Evolutionary conservation across 2,329 filamentous ascomycete genomes (phyloP).

Genomic region (Scopulariopsis brevicaulis): DNA sequence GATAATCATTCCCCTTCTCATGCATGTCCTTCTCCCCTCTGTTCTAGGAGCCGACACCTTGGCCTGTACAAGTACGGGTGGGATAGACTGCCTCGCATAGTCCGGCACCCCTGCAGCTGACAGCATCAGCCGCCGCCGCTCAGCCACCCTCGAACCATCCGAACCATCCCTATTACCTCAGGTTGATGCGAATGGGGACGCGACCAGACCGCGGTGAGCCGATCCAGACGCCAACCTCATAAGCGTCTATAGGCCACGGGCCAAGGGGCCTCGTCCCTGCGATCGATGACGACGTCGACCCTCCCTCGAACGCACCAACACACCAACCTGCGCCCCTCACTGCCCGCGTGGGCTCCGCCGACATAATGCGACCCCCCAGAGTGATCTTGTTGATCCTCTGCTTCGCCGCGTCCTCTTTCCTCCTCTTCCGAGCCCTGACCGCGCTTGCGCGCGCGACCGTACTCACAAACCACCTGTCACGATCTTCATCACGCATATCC

Average conservation of each 20-base stretch:
- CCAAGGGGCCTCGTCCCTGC: background rate
- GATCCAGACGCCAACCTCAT: background rate
- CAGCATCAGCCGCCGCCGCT: background rate
- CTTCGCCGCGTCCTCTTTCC: constrained; percentile 39
- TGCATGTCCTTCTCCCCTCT: background rate
- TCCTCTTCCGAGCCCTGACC: constrained; percentile 39
- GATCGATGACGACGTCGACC: background rate
- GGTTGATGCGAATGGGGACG: background rate
- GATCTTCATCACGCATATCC: constrained; percentile 10
- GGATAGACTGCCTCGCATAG: background rate
- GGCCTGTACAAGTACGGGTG: too few relatives aligned
- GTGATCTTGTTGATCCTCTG: constrained; percentile 43
- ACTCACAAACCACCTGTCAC: constrained; percentile 13
- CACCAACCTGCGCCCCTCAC: background rate
- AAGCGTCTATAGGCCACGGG: background rate
- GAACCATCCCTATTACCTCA: background rate
- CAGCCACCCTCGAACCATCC: background rate
- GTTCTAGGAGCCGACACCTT: background rate
- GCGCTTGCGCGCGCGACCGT: constrained; percentile 17
- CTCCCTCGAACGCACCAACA: background rate
- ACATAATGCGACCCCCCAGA: constrained; percentile 41
- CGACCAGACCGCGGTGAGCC: background rate
- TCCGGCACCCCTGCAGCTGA: background rate
- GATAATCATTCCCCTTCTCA: background rate
- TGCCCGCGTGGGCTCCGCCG: constrained; percentile 7